These are phyloP conservation scores for Malus asiatica DNA, from an alignment of 306 rosid genomes.

Conservation along the genomic window DNA sequence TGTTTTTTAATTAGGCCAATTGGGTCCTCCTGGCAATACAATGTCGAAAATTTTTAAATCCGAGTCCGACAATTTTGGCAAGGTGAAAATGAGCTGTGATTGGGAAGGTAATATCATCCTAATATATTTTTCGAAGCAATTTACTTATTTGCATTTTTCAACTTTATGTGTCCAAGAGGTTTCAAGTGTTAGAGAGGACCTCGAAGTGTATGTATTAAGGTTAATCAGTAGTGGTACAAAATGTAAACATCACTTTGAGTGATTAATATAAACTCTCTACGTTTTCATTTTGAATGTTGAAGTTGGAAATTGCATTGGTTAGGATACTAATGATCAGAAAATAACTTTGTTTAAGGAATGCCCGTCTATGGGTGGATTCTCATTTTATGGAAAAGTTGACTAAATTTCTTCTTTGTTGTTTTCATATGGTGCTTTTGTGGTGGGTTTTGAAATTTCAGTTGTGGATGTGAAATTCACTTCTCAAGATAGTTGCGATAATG, in stretches of 20 bases:
- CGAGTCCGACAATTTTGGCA: constrained; percentile 75
- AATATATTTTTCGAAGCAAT: background rate
- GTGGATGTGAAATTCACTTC: constrained; percentile 69
- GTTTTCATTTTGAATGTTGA: background rate
- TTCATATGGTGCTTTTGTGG: constrained; percentile 37
- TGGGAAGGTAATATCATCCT: constrained; percentile 54
- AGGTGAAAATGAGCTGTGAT: constrained; percentile 66
- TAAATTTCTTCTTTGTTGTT: constrained; percentile 1
- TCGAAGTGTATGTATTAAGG: background rate
- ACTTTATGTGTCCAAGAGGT: background rate
- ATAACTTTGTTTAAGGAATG: background rate
- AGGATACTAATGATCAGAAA: background rate
- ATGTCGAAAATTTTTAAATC: constrained; percentile 56
- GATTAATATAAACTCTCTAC: background rate
- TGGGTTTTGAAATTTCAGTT: constrained; percentile 56
- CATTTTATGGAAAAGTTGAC: background rate
- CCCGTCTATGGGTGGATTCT: no score
- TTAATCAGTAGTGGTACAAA: background rate
- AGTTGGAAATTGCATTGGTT: background rate
- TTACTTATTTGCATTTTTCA: constrained; percentile 7
- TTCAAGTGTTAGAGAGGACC: background rate
- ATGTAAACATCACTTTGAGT: background rate
- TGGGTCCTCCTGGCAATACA: constrained; percentile 67
- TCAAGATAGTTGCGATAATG: constrained; percentile 8
- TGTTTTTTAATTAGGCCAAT: constrained; percentile 58